These are phyloP conservation scores for Erysimum cheiranthoides DNA, from an alignment of 345 rosid species.

Conservation along the genomic window DNA sequence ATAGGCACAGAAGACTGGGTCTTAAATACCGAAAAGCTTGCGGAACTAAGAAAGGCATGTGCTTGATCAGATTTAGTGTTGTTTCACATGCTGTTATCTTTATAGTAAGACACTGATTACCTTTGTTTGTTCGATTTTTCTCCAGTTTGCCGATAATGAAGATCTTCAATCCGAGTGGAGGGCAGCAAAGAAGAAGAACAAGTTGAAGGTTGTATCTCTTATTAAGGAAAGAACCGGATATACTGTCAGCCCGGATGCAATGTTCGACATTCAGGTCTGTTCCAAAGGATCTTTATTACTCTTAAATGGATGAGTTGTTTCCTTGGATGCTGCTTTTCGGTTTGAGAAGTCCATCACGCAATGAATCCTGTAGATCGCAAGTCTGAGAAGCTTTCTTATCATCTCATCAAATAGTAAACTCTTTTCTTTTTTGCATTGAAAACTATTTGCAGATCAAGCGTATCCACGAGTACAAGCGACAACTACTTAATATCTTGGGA, in stretches of 20 bases:
- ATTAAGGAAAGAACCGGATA: constrained; percentile 78
- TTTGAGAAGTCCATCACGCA: not conserved
- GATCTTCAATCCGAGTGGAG: constrained; percentile 75
- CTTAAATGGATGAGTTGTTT: constrained; percentile 9
- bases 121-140: constrained; percentile 24
- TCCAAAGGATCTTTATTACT: constrained; percentile 25
- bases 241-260: constrained; percentile 72
- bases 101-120: not conserved
- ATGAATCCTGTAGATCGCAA: not conserved
- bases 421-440: constrained; percentile 6
- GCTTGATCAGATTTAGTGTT: constrained; percentile 20
- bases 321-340: not conserved
- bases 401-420: not conserved
- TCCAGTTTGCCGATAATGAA: constrained; percentile 73
- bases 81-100: constrained; percentile 18
- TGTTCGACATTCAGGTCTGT: constrained; percentile 86
- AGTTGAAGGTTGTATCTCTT: constrained; percentile 69
- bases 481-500: constrained; percentile 73
- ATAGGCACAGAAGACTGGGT: constrained; percentile 80
- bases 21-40: constrained; percentile 65
- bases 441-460: constrained; percentile 64
- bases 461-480: constrained; percentile 83
- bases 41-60: constrained; percentile 62
- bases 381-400: constrained; percentile 10
- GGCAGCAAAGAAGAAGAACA: constrained; percentile 71